These are phyloP conservation scores for Aristolochia contorta DNA, from an alignment of 164 flowering plant species.

Conservation along the genomic window DNA sequence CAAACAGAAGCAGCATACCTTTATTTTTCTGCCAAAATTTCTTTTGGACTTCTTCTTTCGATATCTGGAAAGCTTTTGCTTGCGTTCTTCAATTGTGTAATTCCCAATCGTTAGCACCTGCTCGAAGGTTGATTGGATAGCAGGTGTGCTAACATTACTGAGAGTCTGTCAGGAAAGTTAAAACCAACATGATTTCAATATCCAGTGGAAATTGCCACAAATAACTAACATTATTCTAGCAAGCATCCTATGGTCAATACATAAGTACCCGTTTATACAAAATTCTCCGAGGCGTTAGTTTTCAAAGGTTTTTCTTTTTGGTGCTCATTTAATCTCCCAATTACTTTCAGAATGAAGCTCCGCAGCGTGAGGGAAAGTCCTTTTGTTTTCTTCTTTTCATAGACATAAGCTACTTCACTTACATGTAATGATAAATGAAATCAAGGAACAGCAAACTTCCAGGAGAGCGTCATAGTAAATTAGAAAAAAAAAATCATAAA, in stretches of 20 bases:
- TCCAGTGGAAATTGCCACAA: slow-evolving; percentile 34
- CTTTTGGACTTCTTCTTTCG: slow-evolving; percentile 83
- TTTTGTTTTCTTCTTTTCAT: background rate
- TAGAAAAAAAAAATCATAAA: too few relatives aligned
- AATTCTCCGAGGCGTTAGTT: background rate
- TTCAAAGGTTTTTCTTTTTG: background rate
- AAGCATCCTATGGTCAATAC: background rate
- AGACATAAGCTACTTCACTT: background rate
- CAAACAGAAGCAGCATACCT: slow-evolving; percentile 32
- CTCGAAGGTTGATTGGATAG: slow-evolving; percentile 34
- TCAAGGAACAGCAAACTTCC: too few relatives aligned
- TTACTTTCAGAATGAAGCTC: background rate
- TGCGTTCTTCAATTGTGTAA: slow-evolving; percentile 61
- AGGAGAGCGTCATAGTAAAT: background rate
- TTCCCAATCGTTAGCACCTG: slow-evolving; percentile 25
- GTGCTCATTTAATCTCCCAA: background rate
- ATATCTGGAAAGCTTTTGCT: slow-evolving; percentile 84
- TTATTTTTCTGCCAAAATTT: slow-evolving; percentile 89
- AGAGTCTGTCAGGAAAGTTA: slow-evolving; percentile 76
- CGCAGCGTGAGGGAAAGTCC: background rate
- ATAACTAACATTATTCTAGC: slow-evolving; percentile 44
- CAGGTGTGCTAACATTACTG: slow-evolving; percentile 34
- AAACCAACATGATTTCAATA: slow-evolving; percentile 48
- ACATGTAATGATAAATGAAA: background rate
- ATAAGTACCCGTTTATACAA: background rate